Conservation (phyloP, 2,329 filamentous ascomycete genomes). For the Teratosphaeria nubilosa region DNA sequence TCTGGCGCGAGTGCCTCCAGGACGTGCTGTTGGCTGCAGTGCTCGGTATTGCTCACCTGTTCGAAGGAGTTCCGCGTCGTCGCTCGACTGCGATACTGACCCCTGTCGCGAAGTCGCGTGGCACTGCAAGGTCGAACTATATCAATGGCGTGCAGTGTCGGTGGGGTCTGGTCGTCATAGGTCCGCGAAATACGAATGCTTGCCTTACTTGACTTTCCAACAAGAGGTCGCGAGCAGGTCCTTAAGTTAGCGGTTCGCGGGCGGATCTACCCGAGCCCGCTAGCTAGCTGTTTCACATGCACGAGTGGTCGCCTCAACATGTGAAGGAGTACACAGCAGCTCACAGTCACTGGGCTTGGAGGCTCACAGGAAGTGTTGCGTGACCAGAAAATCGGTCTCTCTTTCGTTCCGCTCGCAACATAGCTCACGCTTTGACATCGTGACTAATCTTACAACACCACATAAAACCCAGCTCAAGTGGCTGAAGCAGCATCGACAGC, state of each 20-base stretch:
- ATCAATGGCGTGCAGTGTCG: not conserved
- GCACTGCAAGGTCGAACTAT: not conserved
- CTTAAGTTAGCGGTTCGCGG: not conserved
- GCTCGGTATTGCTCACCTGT: not conserved
- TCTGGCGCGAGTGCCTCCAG: not conserved
- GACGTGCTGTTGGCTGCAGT: not conserved
- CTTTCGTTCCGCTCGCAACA: not conserved
- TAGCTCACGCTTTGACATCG: not conserved
- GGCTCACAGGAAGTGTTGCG: not conserved
- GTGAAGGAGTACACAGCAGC: not conserved
- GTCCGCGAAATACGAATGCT: not conserved
- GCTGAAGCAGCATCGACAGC: slow-evolving; percentile 13
- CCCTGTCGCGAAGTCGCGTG: not conserved
- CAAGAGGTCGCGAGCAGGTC: not conserved
- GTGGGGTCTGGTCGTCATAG: not conserved
- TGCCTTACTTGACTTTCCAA: not conserved
- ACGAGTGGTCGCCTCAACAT: not conserved
- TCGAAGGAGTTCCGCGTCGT: not conserved
- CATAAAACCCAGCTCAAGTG: not conserved
- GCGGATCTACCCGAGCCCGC: not conserved
- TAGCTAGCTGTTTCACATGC: not conserved
- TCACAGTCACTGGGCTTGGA: not conserved
- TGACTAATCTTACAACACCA: not conserved
- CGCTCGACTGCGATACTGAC: not conserved
- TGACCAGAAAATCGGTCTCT: not conserved